Base-by-base conservation (phyloP, 768 basidiomycete species). In the Fibroporia radiculosa region DNA sequence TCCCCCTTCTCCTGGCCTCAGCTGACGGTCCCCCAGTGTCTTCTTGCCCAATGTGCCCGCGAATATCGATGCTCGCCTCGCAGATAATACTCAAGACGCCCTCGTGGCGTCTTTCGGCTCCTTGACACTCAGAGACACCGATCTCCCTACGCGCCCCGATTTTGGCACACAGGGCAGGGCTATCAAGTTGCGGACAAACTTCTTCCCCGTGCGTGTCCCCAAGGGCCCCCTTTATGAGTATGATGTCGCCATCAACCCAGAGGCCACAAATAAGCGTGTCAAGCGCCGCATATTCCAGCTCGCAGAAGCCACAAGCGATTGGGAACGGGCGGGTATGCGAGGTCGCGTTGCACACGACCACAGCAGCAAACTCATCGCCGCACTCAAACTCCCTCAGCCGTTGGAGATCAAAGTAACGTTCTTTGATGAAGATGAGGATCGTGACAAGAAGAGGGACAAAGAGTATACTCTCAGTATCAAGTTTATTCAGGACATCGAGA, bases 61-160 rank as follows among this genome's bases (percentile, higher is more conserved):
- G 51, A 67, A 74, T 12, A 60, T 89, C 32, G 72, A 78, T 47
- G 63, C 65, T 35, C 85, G 87, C 62, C 60, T 64, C 26, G 60
- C 43, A 13, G 66, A 70, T 41, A 48, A 60, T 48, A 69, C 68
- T 1, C 69, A 74, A 55, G 69, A 74, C 39, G 55, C 62, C 3
- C 63, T 77, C 3, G 59, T 78, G n/a, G 55, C 59, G 40, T 55
- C 54, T 24, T 65, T 67, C 34, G 63, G 53, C 10, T 53, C 51
- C 6, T 41, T 62, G 25, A 57, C 58, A 18, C 44, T 69, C 12
- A 42, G 48, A 12, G 49, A 57, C 22, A 56, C 49, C 13, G 59
- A 64, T 23, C 66, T 74, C 49, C 77, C 77, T 22, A 49, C 61
- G n/a, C 71, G 75, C 23, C 74, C 74, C 16, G 67, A 64, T 42